Conservation (phyloP, 495 filamentous ascomycete genomes). For the Lasiosphaeria miniovina region DNA sequence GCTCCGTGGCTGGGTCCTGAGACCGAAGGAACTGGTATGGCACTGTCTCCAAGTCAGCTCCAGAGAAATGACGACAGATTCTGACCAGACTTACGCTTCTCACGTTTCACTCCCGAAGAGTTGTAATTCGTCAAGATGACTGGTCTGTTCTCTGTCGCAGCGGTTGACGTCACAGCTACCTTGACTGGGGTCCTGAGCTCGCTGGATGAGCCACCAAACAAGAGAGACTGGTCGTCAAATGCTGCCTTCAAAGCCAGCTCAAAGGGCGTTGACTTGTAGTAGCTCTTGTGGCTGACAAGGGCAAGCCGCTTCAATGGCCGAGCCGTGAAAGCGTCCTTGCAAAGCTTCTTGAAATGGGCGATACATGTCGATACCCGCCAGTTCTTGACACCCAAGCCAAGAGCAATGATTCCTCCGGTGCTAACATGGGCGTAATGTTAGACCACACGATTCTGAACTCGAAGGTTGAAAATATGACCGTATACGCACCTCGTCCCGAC, state of each 20-base stretch:
- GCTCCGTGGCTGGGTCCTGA: slow-evolving; percentile 38
- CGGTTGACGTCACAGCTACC: slow-evolving; percentile 48
- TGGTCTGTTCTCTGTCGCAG: slow-evolving; percentile 33
- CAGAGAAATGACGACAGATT: slow-evolving; percentile 11
- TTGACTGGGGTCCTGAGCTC: slow-evolving; percentile 21
- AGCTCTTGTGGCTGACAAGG: slow-evolving; percentile 30
- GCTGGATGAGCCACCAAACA: slow-evolving; percentile 39
- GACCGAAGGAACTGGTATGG: slow-evolving; percentile 46
- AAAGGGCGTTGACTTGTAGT: slow-evolving; percentile 41
- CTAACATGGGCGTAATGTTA: slow-evolving; percentile 25
- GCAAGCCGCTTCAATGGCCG: slow-evolving; percentile 37
- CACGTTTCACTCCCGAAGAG: slow-evolving; percentile 7
- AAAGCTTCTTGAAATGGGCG: slow-evolving; percentile 41
- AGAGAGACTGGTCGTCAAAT: slow-evolving; percentile 29
- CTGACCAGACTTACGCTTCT: slow-evolving; percentile 5
- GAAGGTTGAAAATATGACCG: slow-evolving; percentile 1
- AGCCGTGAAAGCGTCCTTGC: slow-evolving; percentile 42
- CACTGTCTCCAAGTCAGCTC: slow-evolving; percentile 6
- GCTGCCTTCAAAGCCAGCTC: slow-evolving; percentile 31
- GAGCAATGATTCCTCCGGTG: slow-evolving; percentile 56
- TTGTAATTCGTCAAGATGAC: slow-evolving; percentile 55
- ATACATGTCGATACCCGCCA: slow-evolving; percentile 45
- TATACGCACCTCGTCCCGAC: slow-evolving; percentile 49
- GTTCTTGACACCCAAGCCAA: slow-evolving; percentile 50
- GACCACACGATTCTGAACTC: neutral